These are phyloP conservation scores for Ogataea dorogensis DNA, from an alignment of 805 yeast genomes.

Conservation along the genomic window DNA sequence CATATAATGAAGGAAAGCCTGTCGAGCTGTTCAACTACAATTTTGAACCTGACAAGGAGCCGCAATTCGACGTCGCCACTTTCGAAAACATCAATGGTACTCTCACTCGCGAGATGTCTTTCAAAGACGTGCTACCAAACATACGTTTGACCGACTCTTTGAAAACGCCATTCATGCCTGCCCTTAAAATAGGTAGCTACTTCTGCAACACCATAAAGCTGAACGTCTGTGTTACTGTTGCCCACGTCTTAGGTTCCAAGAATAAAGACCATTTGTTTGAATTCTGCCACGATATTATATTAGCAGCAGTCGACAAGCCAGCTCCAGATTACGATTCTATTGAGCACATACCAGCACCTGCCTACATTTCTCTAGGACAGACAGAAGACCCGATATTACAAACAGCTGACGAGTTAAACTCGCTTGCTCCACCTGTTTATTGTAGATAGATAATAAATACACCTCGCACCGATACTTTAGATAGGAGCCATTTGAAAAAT, in stretches of 20 bases:
- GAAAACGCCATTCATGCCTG: constrained; percentile 18
- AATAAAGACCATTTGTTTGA: constrained; percentile 4
- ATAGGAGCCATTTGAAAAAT: neutral
- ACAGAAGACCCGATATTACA: constrained; percentile 16
- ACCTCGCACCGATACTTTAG: constrained; percentile 7
- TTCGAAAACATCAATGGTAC: constrained; percentile 7
- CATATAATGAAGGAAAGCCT: constrained; percentile 8
- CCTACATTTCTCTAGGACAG: constrained; percentile 13
- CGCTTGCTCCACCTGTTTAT: constrained; percentile 8
- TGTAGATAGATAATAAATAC: constrained; percentile 2
- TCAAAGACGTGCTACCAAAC: constrained; percentile 12
- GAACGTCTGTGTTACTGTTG: constrained; percentile 8
- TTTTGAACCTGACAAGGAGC: constrained; percentile 12
- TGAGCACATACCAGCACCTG: constrained; percentile 19
- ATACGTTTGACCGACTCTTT: constrained; percentile 7
- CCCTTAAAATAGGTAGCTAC: constrained; percentile 13
- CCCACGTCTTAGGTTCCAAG: constrained; percentile 7
- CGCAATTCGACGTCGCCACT: constrained; percentile 15
- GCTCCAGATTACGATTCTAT: constrained; percentile 14
- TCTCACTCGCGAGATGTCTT: constrained; percentile 7
- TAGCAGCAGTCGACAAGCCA: constrained; percentile 15
- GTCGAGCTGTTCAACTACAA: constrained; percentile 7
- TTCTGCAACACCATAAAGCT: constrained; percentile 14
- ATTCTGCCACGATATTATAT: constrained; percentile 15
- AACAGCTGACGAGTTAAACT: constrained; percentile 2